These are phyloP conservation scores for Escovopsis sp. DNA, from an alignment of 2,329 filamentous ascomycete species.

Conservation along the genomic window DNA sequence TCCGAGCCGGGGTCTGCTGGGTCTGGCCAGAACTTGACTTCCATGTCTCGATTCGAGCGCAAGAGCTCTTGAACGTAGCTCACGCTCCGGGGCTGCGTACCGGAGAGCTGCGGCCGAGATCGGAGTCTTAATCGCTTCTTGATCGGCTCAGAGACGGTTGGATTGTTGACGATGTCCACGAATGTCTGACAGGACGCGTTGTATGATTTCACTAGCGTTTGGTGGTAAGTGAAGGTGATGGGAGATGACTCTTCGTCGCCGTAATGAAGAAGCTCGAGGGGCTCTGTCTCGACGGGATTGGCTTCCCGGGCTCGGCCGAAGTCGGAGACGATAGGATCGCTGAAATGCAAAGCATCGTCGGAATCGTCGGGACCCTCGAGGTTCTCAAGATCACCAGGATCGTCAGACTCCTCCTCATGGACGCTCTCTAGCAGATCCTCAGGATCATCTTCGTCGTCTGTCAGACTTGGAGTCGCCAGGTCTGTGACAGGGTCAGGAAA, in stretches of 20 bases:
- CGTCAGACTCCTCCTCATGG: too few species aligned
- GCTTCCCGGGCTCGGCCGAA: neutral
- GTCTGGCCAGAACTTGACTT: slow-evolving; percentile 11
- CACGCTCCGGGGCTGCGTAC: neutral
- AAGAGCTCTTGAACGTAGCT: neutral
- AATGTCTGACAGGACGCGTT: slow-evolving; percentile 36
- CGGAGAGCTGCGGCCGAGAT: slow-evolving; percentile 8
- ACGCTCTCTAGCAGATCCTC: slow-evolving; percentile 12
- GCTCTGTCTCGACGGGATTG: slow-evolving; percentile 4
- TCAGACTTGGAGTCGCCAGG: neutral
- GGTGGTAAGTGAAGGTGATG: slow-evolving; percentile 32
- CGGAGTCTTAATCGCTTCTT: slow-evolving; percentile 28
- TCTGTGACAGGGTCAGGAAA: slow-evolving; percentile 17
- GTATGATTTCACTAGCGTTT: slow-evolving; percentile 41
- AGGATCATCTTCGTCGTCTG: slow-evolving; percentile 10
- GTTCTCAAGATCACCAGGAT: too few species aligned
- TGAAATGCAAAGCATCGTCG: neutral
- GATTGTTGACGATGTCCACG: slow-evolving; percentile 43
- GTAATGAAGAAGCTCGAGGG: slow-evolving; percentile 23
- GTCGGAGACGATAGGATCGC: neutral
- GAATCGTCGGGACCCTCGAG: too few species aligned
- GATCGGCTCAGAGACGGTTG: slow-evolving; percentile 15
- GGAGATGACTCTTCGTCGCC: slow-evolving; percentile 27
- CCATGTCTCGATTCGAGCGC: neutral
- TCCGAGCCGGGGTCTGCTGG: slow-evolving; percentile 3